Conservation (phyloP, 345 rosid genomes). For the Noccaea bulbosa region DNA sequence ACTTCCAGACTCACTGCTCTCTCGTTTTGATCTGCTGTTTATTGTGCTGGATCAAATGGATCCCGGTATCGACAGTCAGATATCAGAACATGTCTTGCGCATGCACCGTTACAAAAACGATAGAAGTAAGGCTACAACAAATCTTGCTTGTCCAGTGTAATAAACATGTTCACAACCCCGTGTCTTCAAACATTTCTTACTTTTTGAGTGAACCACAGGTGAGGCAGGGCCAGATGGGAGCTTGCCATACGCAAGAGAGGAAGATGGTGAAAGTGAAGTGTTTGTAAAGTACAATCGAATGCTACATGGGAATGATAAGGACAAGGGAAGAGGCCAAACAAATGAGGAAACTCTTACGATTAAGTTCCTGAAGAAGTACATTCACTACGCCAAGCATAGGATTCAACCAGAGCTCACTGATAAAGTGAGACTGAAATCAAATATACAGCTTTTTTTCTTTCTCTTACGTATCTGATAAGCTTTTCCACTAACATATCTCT, state of each 20-base stretch:
- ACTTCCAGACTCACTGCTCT: constrained; percentile 98
- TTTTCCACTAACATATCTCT: constrained; percentile 9
- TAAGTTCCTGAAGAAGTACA: constrained; percentile 89
- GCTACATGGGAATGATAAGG: constrained; percentile 85
- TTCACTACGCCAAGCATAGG: constrained; percentile 97
- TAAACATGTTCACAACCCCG: constrained; percentile 7
- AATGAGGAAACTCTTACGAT: constrained; percentile 77
- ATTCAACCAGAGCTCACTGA: constrained; percentile 93
- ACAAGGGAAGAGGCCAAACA: constrained; percentile 63
- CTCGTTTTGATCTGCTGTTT: constrained; percentile 95
- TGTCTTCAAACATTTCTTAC: constrained; percentile 29
- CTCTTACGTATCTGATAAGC: constrained; percentile 1
- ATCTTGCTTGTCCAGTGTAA: constrained; percentile 9
- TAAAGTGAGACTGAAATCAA: constrained; percentile 57
- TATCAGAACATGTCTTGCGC: constrained; percentile 96
- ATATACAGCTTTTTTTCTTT: not conserved
- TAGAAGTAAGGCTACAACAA: constrained; percentile 61
- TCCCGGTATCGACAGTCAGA: constrained; percentile 81
- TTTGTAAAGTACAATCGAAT: constrained; percentile 89
- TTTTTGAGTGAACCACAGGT: constrained; percentile 49
- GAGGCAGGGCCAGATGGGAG: constrained; percentile 67
- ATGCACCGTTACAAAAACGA: constrained; percentile 85
- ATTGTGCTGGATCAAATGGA: constrained; percentile 99
- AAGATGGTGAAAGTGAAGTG: constrained; percentile 75
- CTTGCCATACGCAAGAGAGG: constrained; percentile 74